Base-by-base conservation (phyloP, 768 basidiomycete genomes). In the Boletus rufocinnamomeus region DNA sequence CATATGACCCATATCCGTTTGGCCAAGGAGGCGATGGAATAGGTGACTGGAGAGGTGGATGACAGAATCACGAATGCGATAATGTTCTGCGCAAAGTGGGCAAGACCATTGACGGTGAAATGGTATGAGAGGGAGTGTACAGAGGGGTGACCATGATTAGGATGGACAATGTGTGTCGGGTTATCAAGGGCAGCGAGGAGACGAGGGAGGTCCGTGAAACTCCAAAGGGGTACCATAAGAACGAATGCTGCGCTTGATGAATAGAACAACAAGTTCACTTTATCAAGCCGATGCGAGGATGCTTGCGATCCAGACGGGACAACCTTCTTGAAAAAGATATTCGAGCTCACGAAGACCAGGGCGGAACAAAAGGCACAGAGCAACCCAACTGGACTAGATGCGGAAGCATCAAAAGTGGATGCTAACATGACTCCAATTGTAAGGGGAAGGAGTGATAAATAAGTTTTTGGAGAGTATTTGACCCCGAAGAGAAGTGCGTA, bases 301-400 rank as follows among this genome's bases (percentile, higher is more conserved):
- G 75, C 68, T 52, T 80, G 80, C 9, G 83, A 80, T 46, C 69
- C 66, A 25, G 78, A 72, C 2, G 97, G 97, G 83, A 99, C 89
- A 62, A 98, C 87, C 79, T 96, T 98, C 77, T 99, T 99, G 83
- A 96, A 98, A 74, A 95, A 97, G 66, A 99, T 98, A 75, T 99
- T 99, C 62, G 94, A 95, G 65, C 89, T 90, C 61, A 99, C 97
- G 72, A 99, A 98, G 63, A 99, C 87, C 57, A 99, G 76, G 32
- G 97, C 97, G 13, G 95, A 97, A 17, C 96, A 96, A 69, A 99
- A 95, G 4, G 97, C 96, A 73, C 92, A 97, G 28, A 97, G 77
- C n/a, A 99, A 76, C 14, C 97, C 97, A 28, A 89, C 75, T 21
- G 83, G 73, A 70, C 94, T 95, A 49, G 94, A 95, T 4, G 87